Conservation (phyloP, 1,139 yeast species). For the Hansenula sp. region DNA sequence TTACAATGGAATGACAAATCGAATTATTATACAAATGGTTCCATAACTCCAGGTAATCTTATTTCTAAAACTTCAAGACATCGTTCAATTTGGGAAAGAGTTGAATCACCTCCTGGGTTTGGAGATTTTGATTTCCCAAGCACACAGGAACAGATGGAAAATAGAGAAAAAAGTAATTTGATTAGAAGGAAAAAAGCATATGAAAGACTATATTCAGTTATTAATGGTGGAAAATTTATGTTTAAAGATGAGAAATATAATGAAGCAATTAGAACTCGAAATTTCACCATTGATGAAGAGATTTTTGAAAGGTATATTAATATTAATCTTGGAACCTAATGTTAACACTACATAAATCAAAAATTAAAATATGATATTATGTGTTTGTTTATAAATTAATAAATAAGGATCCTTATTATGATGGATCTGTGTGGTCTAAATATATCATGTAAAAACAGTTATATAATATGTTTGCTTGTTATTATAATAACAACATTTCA, state of each 20-base stretch:
- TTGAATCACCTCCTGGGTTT: conserved; percentile 64
- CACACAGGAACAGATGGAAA: conserved; percentile 45
- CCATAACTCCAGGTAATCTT: conserved; percentile 7
- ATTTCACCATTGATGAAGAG: conserved; percentile 23
- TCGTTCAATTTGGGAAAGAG: conserved; percentile 32
- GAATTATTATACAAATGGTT: conserved; percentile 4
- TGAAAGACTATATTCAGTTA: conserved; percentile 29
- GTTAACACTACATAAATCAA: no score
- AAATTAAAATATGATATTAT: no score
- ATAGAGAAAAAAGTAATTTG: conserved; percentile 28
- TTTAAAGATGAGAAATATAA: conserved; percentile 30
- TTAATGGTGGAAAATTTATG: conserved; percentile 26
- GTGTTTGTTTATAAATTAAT: background rate
- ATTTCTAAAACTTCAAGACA: conserved; percentile 21
- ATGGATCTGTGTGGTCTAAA: background rate
- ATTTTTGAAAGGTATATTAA: conserved; percentile 1
- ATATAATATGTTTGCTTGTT: background rate
- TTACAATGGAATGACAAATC: conserved; percentile 21
- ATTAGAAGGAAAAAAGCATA: conserved; percentile 32
- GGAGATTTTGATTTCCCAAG: conserved; percentile 60
- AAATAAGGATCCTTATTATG: background rate
- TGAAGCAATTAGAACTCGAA: conserved; percentile 19
- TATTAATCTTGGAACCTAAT: background rate
- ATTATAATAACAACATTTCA: background rate
- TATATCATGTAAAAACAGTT: no score